A percentile compares a stretch with the other conserved stretches of the same genome.
Evolutionary conservation across 257 asterid genomes (phyloP).

Genomic region (Handroanthus guayacan): DNA sequence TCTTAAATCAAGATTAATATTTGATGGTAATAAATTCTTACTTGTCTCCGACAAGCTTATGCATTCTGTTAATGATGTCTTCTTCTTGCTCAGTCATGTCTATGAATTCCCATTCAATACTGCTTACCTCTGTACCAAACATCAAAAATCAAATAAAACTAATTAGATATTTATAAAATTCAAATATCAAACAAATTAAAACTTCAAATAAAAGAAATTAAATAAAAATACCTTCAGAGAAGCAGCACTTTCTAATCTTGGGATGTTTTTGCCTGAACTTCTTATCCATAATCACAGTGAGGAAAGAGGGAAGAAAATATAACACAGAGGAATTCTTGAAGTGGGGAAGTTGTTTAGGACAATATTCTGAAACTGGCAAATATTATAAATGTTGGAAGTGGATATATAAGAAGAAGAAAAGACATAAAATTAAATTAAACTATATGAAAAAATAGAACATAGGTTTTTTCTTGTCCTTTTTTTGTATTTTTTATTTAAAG

Average conservation of each 20-base stretch:
- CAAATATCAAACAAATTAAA: background rate
- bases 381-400: slow-evolving; percentile 1
- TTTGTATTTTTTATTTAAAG: background rate
- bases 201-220: no score
- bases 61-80: slow-evolving; percentile 75
- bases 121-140: slow-evolving; percentile 65
- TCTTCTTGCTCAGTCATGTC: slow-evolving; percentile 72
- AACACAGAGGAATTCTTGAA: background rate
- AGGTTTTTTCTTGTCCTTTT: background rate
- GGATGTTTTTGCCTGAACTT: slow-evolving; percentile 35
- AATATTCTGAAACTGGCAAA: background rate
- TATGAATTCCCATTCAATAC: slow-evolving; percentile 68
- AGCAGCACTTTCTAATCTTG: slow-evolving; percentile 25
- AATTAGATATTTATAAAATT: background rate
- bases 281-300: slow-evolving; percentile 38
- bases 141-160: background rate
- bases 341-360: background rate
- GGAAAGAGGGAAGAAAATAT: background rate
- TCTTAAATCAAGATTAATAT: background rate
- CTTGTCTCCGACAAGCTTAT: slow-evolving; percentile 82
- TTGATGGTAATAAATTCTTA: slow-evolving; percentile 9
- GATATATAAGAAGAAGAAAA: background rate
- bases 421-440: background rate
- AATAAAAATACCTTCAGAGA: slow-evolving; percentile 33
- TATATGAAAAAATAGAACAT: background rate